These are phyloP conservation scores for Coelastrella sp. DNA, from an alignment of 139 green algal species.

Conservation along the genomic window DNA sequence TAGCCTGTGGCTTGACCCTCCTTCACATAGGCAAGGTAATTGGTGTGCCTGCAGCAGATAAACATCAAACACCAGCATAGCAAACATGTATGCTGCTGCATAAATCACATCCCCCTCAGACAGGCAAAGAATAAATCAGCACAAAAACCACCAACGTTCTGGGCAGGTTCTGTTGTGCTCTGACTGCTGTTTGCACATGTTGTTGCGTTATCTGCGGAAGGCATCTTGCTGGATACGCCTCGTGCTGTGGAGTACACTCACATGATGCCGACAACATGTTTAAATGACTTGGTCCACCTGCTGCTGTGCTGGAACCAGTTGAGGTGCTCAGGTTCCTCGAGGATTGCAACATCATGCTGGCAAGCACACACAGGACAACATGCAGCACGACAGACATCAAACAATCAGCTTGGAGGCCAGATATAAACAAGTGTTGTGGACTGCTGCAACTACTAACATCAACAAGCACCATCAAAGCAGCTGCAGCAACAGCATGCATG, in stretches of 20 bases:
- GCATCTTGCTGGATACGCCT: slow-evolving; percentile 64
- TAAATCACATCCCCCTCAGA: not conserved
- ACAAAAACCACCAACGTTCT: too few relatives aligned
- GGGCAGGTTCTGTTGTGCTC: too few relatives aligned
- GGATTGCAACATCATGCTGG: slow-evolving; percentile 87
- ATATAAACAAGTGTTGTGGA: not conserved
- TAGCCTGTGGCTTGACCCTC: slow-evolving; percentile 66
- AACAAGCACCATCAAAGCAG: not conserved
- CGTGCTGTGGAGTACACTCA: not conserved
- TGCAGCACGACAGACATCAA: not conserved
- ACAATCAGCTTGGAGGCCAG: not conserved
- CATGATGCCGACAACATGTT: slow-evolving; percentile 93
- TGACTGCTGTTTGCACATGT: slow-evolving; percentile 82
- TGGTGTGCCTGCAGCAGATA: slow-evolving; percentile 80
- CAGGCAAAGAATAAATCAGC: too few relatives aligned
- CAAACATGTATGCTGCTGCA: not conserved
- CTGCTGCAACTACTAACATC: not conserved
- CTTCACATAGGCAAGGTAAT: slow-evolving; percentile 95
- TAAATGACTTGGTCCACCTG: slow-evolving; percentile 93
- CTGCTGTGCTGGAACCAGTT: slow-evolving; percentile 94
- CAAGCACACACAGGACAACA: not conserved
- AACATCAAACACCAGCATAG: not conserved
- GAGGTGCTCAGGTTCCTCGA: slow-evolving; percentile 97
- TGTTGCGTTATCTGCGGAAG: slow-evolving; percentile 68
- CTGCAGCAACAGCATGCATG: not conserved